Evolutionary conservation across 2,329 filamentous ascomycete genomes (phyloP).

Genomic region (Cucurbitaria berberidis): DNA sequence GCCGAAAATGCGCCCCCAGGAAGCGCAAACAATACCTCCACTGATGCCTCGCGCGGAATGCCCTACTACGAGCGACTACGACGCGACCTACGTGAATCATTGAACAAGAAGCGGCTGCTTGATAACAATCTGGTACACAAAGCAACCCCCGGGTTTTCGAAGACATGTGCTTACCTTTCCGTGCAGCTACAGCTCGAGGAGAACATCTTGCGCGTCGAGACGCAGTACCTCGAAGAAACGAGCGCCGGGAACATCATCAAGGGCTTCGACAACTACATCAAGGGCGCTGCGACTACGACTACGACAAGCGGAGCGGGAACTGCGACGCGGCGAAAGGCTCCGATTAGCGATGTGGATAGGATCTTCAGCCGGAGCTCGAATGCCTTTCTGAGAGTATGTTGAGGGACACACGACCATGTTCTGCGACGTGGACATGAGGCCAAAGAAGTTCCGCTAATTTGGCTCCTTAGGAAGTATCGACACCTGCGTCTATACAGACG

Average conservation of each 20-base stretch:
- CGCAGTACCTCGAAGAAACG: conserved; percentile 85
- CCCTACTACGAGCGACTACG: conserved; percentile 78
- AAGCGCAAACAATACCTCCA: conserved; percentile 42
- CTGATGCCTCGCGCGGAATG: conserved; percentile 57
- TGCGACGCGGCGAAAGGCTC: conserved; percentile 64
- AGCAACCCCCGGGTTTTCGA: conserved; percentile 1
- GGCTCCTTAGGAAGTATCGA: conserved; percentile 46
- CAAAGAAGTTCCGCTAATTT: conserved; percentile 16
- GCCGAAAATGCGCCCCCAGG: conserved; percentile 55
- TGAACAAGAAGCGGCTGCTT: conserved; percentile 69
- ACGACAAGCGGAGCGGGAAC: conserved; percentile 50
- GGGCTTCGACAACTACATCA: conserved; percentile 98
- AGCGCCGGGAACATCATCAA: conserved; percentile 92
- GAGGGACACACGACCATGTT: neutral
- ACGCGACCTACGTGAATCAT: conserved; percentile 68
- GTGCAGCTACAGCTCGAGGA: conserved; percentile 71
- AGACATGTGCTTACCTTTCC: conserved; percentile 18
- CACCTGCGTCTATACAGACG: conserved; percentile 46
- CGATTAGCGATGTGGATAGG: conserved; percentile 71
- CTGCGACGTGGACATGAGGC: neutral
- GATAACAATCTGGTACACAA: conserved; percentile 64
- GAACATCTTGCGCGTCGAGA: conserved; percentile 81
- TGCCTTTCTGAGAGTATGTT: conserved; percentile 47
- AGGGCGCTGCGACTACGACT: conserved; percentile 72
- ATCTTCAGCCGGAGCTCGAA: conserved; percentile 65